A percentile compares a stretch with the other conserved stretches of the same genome.
These are phyloP conservation scores for Exutisphaerella laricina DNA, from an alignment of 2,329 filamentous ascomycete species.

Conservation along the genomic window DNA sequence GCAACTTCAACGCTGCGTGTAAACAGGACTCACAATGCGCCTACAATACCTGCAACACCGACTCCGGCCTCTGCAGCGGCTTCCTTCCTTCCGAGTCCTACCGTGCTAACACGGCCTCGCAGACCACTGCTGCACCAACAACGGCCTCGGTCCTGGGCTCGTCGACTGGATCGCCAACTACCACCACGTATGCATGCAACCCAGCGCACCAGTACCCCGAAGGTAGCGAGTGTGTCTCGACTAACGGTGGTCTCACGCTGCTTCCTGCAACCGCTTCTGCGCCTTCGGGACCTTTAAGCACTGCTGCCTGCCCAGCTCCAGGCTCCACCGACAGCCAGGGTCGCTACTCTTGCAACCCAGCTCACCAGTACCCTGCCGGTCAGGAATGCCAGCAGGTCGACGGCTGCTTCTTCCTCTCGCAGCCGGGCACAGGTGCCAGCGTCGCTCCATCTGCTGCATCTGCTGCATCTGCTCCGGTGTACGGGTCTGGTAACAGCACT, in stretches of 20 bases:
- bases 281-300: neutral
- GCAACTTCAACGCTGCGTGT: slow-evolving; percentile 20
- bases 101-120: neutral
- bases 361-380: slow-evolving; percentile 4
- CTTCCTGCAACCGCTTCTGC: neutral
- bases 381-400: slow-evolving; percentile 3
- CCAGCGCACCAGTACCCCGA: slow-evolving; percentile 7
- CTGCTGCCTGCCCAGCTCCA: slow-evolving; percentile 3
- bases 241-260: slow-evolving; percentile 1
- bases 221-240: slow-evolving; percentile 1
- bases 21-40: slow-evolving; percentile 16
- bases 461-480: neutral
- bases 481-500: neutral
- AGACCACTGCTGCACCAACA: neutral
- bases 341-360: slow-evolving; percentile 7
- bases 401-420: slow-evolving; percentile 1
- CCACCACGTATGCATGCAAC: neutral
- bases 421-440: neutral
- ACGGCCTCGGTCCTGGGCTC: neutral
- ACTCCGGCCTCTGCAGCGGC: slow-evolving; percentile 7
- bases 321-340: slow-evolving; percentile 2
- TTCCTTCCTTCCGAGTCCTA: slow-evolving; percentile 4
- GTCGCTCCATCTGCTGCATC: neutral
- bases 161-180: neutral
- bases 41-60: slow-evolving; percentile 17